Base-by-base conservation (phyloP, 2,329 filamentous ascomycete genomes). In the Arthrobotrys entomopaga region DNA sequence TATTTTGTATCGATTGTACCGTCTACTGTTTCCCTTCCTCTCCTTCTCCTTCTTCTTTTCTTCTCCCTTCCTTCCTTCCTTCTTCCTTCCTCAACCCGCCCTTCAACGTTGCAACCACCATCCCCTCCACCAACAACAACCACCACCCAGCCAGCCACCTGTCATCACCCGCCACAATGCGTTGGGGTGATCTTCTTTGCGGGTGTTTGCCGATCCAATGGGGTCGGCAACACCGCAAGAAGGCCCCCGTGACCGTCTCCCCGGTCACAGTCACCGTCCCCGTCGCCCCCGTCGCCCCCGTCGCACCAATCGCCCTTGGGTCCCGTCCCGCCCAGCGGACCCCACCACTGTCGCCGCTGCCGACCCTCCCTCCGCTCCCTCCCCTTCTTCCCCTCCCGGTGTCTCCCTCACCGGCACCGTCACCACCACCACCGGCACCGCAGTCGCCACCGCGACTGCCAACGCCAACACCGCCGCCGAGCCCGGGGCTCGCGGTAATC, bases 151-250 rank as follows among this genome's bases (percentile, higher is more conserved):
- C 29, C 29, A 19, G 13, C 16, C 7, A n/a, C 16, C n/a, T 16
- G 8, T 5, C 7, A 26, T 34, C n/a, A 4, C 10, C 52, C n/a
- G 26, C n/a, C 34, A 57, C 20, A 22, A 57, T 57, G 53, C 53
- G 53, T 57, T 57, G 53, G 53, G 20, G 5, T 34, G n/a, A 4
- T 2, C 53, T 7, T 19, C 34, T 57, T 43, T 34, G 53, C 53
- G 19, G n/a, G 7, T 57, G 53, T 43, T 57, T 57, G 53, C 53
- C 53, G 53, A 22, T 43, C 52, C n/a, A 3, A 7, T 22, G 10
- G n/a, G 11, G 48, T 13, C n/a, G 20, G 48, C 48, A 50, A 38
- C 52, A 54, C 42, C 13, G 16, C 42, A 46, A 46, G 15, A 19
- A 46, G 13, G 13, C 42, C 42, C 29, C 29, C 29, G 29, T 34